These are phyloP conservation scores for Ampelocalamus luodianensis DNA, from an alignment of 176 grass and related monocot genomes.

Conservation along the genomic window DNA sequence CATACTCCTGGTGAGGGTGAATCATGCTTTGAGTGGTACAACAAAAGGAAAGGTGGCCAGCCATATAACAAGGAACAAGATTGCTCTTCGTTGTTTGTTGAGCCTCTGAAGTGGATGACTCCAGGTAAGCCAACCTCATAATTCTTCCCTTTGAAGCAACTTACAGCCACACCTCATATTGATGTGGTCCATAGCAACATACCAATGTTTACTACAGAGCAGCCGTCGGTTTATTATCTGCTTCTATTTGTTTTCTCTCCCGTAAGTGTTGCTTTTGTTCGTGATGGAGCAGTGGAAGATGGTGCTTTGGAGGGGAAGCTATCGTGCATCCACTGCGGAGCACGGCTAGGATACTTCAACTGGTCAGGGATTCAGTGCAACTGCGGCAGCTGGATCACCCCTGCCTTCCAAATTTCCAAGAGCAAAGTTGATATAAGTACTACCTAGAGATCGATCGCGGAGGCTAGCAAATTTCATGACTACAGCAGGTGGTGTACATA, in stretches of 20 bases:
- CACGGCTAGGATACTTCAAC: conserved; percentile 87
- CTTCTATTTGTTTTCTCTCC: not conserved
- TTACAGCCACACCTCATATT: too few relatives aligned
- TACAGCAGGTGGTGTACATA: not conserved
- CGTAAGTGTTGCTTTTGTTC: conserved; percentile 6
- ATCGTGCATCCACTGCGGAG: conserved; percentile 75
- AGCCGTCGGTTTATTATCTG: not conserved
- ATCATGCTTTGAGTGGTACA: conserved; percentile 74
- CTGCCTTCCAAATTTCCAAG: conserved; percentile 90
- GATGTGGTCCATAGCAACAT: too few relatives aligned
- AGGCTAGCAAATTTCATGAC: not conserved
- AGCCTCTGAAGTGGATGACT: conserved; percentile 98
- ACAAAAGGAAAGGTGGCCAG: conserved; percentile 52
- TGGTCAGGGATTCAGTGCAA: conserved; percentile 96
- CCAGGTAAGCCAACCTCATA: conserved; percentile 50
- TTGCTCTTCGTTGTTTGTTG: conserved; percentile 84
- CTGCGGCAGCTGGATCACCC: conserved; percentile 90
- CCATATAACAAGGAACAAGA: conserved; percentile 63
- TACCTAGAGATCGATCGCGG: conserved; percentile 3
- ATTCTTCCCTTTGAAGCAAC: not conserved
- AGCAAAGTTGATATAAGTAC: conserved; percentile 87
- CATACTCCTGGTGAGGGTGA: conserved; percentile 22
- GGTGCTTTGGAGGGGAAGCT: conserved; percentile 93
- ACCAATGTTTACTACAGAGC: not conserved
- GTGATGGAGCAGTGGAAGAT: conserved; percentile 74